A percentile compares a stretch with the other conserved stretches of the same genome.
Conservation (phyloP, 1,139 yeast genomes). For the Taphrina confusa region DNA sequence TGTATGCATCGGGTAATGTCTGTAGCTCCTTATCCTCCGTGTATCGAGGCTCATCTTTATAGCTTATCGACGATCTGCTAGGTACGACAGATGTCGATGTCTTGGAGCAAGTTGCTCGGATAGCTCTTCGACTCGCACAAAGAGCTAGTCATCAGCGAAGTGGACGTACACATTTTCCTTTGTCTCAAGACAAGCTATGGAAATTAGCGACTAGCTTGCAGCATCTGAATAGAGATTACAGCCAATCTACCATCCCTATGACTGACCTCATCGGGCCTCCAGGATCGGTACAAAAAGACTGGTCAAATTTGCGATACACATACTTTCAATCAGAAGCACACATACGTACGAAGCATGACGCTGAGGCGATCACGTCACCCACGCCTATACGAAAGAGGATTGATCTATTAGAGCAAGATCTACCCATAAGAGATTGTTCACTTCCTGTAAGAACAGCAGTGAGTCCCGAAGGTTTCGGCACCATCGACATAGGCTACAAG, state of each 20-base stretch:
- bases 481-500: background rate
- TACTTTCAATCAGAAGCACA: background rate
- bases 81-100: constrained; percentile 61
- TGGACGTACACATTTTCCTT: constrained; percentile 19
- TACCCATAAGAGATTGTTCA: no score
- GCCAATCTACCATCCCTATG: constrained; percentile 17
- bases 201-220: constrained; percentile 34
- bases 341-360: background rate
- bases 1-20: constrained; percentile 58
- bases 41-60: background rate
- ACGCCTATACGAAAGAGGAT: background rate
- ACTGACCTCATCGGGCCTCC: background rate
- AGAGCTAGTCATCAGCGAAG: constrained; percentile 44
- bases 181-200: constrained; percentile 36
- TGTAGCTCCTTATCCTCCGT: background rate
- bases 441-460: background rate
- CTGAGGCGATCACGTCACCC: background rate
- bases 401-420: no score
- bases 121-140: constrained; percentile 64
- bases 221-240: constrained; percentile 28
- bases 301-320: constrained; percentile 16
- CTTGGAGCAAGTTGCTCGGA: constrained; percentile 56
- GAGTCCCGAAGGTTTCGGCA: background rate
- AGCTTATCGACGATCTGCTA: constrained; percentile 58
- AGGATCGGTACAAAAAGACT: constrained; percentile 1